Evolutionary conservation across 139 green algal species (phyloP).

Genomic region (Mesotaenium endlicherianum): DNA sequence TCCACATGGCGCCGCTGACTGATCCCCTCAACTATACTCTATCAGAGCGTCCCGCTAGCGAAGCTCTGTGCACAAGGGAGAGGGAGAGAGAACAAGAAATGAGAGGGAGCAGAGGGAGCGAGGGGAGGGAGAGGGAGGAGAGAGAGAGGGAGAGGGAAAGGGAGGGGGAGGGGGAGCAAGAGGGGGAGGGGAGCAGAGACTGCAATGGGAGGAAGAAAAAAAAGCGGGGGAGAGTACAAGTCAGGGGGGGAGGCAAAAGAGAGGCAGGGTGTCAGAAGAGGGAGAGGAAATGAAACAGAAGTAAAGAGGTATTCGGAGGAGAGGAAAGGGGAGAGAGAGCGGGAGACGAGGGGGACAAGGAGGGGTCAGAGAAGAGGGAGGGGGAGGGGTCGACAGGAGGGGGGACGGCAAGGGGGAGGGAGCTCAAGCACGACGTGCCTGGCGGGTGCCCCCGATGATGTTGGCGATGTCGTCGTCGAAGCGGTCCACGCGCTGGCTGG

Average conservation of each 20-base stretch:
- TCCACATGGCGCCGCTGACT: too few species aligned
- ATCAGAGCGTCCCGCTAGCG: too few species aligned
- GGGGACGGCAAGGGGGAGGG: background rate
- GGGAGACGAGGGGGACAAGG: background rate
- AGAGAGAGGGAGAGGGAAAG: background rate
- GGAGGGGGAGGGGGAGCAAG: background rate
- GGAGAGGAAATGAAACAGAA: background rate
- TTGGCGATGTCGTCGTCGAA: slow-evolving; percentile 75
- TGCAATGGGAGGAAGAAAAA: background rate
- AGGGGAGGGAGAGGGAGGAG: background rate
- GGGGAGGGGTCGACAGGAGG: background rate
- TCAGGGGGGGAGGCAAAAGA: background rate
- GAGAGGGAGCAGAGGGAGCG: background rate
- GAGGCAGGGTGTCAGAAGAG: background rate
- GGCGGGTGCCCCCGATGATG: slow-evolving; percentile 61
- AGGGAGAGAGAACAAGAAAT: background rate
- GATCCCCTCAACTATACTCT: too few species aligned
- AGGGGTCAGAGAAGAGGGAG: background rate
- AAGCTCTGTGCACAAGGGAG: too few species aligned
- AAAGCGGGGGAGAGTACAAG: background rate
- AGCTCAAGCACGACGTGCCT: background rate
- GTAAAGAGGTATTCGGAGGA: too few species aligned
- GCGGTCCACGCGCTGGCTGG: slow-evolving; percentile 71
- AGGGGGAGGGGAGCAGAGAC: background rate
- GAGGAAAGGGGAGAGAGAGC: background rate